phyloP scores from a whole-genome alignment of 2,329 filamentous ascomycete genomes.

The Fusarium duplospermum region DNA sequence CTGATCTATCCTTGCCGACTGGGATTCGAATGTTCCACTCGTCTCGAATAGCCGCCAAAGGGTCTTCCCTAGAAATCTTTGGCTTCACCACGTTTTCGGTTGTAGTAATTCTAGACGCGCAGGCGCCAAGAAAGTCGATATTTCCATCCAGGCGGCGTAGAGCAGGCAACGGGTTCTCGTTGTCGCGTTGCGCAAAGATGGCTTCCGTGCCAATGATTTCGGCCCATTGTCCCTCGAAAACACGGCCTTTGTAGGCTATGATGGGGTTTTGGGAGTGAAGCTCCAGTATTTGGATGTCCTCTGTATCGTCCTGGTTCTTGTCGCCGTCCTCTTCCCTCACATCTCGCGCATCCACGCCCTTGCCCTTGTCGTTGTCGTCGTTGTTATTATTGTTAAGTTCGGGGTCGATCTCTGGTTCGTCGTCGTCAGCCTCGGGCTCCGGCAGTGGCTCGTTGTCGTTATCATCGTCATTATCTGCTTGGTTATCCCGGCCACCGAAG shows the following conservation, averaged over 20 bases:
- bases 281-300: conserved; percentile 81
- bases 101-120: conserved; percentile 76
- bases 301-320: conserved; percentile 23
- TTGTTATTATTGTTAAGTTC: conserved; percentile 37
- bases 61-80: conserved; percentile 51
- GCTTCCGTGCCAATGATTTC: conserved; percentile 87
- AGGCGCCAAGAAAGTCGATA: conserved; percentile 79
- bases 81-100: conserved; percentile 70
- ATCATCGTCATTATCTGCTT: conserved; percentile 45
- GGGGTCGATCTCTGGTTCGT: conserved; percentile 41
- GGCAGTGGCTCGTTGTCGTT: conserved; percentile 48
- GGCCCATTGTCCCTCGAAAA: conserved; percentile 85
- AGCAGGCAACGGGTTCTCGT: conserved; percentile 62
- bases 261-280: conserved; percentile 82
- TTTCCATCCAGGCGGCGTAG: conserved; percentile 65
- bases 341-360: conserved; percentile 21
- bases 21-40: conserved; percentile 60
- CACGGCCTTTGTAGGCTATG: conserved; percentile 80
- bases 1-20: conserved; percentile 57
- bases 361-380: conserved; percentile 36
- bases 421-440: conserved; percentile 51
- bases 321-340: conserved; percentile 29
- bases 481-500: conserved; percentile 16
- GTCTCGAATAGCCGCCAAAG: conserved; percentile 54
- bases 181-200: conserved; percentile 69